Conservation (phyloP, 2,329 filamentous ascomycete species). For the Botrytis porri region DNA sequence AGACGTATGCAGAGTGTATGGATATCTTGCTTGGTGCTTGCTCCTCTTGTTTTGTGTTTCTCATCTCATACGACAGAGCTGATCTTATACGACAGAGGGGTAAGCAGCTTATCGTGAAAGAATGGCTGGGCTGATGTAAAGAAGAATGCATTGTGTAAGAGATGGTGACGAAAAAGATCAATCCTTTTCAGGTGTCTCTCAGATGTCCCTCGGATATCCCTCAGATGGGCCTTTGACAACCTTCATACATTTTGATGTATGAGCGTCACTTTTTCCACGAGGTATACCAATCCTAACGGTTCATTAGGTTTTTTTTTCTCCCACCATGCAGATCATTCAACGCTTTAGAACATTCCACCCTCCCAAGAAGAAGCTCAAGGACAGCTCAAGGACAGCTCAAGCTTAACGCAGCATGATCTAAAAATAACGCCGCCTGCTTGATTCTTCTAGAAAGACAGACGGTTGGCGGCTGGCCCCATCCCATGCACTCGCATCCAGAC, state of each 20-base stretch:
- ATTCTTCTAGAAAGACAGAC: not conserved
- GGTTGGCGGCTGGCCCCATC: not conserved
- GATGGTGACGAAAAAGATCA: not conserved
- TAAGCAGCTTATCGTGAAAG: not conserved
- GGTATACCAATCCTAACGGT: not conserved
- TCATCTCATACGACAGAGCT: not conserved
- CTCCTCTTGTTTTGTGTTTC: not conserved
- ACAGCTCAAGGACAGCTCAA: not conserved
- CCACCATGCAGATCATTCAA: slow-evolving; percentile 5
- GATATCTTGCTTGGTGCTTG: not conserved
- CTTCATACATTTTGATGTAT: too few species aligned
- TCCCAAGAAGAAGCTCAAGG: not conserved
- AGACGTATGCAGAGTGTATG: not conserved
- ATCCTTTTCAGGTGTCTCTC: not conserved
- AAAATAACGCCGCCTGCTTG: not conserved
- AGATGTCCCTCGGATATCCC: not conserved
- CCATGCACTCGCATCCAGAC: not conserved
- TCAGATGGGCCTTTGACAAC: not conserved
- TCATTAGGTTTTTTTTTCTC: not conserved
- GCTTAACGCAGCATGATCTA: not conserved
- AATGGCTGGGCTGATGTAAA: not conserved
- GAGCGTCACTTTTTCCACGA: not conserved
- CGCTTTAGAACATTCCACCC: slow-evolving; percentile 8
- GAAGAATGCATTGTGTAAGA: not conserved
- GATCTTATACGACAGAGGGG: not conserved